Evolutionary conservation across 768 basidiomycete genomes (phyloP).

Genomic region (Lentinula sp.): DNA sequence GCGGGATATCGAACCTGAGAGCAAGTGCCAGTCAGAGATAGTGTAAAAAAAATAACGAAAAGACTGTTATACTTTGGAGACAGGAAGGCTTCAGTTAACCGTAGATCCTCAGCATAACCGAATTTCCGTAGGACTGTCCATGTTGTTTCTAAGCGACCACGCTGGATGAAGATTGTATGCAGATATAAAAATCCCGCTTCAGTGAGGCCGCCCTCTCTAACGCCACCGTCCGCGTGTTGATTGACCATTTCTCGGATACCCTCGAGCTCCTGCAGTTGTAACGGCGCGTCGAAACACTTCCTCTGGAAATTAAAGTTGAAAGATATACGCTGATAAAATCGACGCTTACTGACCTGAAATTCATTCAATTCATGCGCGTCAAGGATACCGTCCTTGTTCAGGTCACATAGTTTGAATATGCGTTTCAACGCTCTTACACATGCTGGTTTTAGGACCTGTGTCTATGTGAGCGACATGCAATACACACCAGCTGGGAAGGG

Average conservation of each 20-base stretch:
- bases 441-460: conserved; percentile 84
- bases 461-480: conserved; percentile 8
- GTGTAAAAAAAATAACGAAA: not conserved
- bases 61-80: conserved; percentile 67
- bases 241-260: conserved; percentile 93
- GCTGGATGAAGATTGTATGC: conserved; percentile 95
- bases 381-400: conserved; percentile 89
- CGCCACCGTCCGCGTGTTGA: conserved; percentile 68
- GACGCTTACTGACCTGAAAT: conserved; percentile 68
- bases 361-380: conserved; percentile 91
- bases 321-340: not conserved
- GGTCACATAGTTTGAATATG: conserved; percentile 95
- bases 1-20: conserved; percentile 82
- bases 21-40: conserved; percentile 2
- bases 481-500: conserved; percentile 2
- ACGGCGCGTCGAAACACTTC: conserved; percentile 91
- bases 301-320: conserved; percentile 39
- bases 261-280: conserved; percentile 90
- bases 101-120: conserved; percentile 93
- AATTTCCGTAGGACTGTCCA: conserved; percentile 96
- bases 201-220: conserved; percentile 77
- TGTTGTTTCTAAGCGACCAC: conserved; percentile 91
- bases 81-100: conserved; percentile 82
- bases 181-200: conserved; percentile 92
- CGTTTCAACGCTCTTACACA: conserved; percentile 83